A percentile compares a stretch with the other conserved stretches of the same genome.
These are phyloP conservation scores for Chondrostereum purpureum DNA, from an alignment of 1,284 basidiomycete species.

Conservation along the genomic window DNA sequence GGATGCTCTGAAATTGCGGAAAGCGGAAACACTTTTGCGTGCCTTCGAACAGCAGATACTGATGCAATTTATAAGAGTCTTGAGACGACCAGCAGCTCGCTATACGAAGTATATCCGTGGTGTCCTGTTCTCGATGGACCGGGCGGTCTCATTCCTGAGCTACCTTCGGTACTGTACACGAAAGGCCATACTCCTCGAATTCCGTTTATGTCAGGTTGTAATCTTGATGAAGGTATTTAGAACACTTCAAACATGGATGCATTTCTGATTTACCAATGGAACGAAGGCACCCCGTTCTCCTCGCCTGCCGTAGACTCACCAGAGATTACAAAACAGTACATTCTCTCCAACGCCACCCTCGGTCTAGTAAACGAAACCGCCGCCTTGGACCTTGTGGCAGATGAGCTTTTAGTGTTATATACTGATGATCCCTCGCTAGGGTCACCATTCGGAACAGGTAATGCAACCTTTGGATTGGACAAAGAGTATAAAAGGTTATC, in stretches of 20 bases:
- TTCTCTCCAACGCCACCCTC: neutral
- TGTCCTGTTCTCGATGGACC: conserved; percentile 18
- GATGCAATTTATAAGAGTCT: conserved; percentile 11
- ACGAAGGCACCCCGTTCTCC: too few relatives aligned
- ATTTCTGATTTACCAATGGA: too few relatives aligned
- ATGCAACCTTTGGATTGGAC: conserved; percentile 6
- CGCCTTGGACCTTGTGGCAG: neutral
- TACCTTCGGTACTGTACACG: conserved; percentile 15
- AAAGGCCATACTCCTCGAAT: conserved; percentile 11
- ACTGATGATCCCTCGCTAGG: conserved; percentile 5
- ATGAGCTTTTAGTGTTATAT: conserved; percentile 4
- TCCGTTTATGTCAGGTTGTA: conserved; percentile 22
- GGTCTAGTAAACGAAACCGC: neutral
- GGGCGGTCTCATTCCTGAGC: conserved; percentile 19
- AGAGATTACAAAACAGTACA: too few relatives aligned
- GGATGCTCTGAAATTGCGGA: conserved; percentile 13
- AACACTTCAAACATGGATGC: too few relatives aligned
- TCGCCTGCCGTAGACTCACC: too few relatives aligned
- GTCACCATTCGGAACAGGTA: conserved; percentile 8
- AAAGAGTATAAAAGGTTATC: conserved; percentile 2
- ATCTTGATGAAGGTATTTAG: conserved; percentile 24
- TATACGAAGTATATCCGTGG: conserved; percentile 11
- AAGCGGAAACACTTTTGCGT: conserved; percentile 15
- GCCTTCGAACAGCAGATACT: conserved; percentile 16
- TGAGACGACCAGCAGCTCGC: neutral